A percentile compares a stretch with the other conserved stretches of the same genome.
phyloP scores from a whole-genome alignment of 2,329 filamentous ascomycete genomes.

The Pochonia chlamydosporia region DNA sequence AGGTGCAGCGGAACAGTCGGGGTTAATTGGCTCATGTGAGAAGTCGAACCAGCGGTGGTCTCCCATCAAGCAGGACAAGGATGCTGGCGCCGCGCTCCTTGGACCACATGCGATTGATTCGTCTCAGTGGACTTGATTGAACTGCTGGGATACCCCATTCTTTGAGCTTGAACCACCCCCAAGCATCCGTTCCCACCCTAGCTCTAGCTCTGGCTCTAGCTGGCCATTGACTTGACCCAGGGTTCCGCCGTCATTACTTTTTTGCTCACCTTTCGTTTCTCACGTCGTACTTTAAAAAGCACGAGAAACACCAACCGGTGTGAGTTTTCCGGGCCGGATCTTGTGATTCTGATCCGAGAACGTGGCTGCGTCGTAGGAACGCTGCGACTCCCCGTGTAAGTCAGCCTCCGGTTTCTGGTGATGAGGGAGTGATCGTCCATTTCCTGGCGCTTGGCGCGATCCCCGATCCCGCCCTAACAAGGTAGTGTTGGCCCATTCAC shows the following conservation, averaged over 20 bases:
- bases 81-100: no score
- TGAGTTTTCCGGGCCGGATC: conserved; percentile 1
- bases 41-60: no score
- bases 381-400: conserved; percentile 3
- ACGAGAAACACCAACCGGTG: neutral
- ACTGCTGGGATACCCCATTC: neutral
- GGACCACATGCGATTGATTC: neutral
- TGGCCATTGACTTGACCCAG: neutral
- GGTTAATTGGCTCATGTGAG: neutral
- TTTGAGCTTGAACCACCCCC: neutral
- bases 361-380: conserved; percentile 1
- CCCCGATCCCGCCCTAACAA: conserved; percentile 8
- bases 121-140: neutral
- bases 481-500: conserved; percentile 4
- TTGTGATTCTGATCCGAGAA: conserved; percentile 5
- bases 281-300: neutral
- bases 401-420: conserved; percentile 4
- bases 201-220: neutral
- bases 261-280: neutral
- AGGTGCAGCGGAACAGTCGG: neutral
- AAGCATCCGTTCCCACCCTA: neutral
- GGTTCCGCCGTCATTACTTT: neutral
- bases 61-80: no score
- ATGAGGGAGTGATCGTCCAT: conserved; percentile 8
- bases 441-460: conserved; percentile 12